These are phyloP conservation scores for Magnusiomyces suaveolens DNA, from an alignment of 1,139 yeast species.

Conservation along the genomic window DNA sequence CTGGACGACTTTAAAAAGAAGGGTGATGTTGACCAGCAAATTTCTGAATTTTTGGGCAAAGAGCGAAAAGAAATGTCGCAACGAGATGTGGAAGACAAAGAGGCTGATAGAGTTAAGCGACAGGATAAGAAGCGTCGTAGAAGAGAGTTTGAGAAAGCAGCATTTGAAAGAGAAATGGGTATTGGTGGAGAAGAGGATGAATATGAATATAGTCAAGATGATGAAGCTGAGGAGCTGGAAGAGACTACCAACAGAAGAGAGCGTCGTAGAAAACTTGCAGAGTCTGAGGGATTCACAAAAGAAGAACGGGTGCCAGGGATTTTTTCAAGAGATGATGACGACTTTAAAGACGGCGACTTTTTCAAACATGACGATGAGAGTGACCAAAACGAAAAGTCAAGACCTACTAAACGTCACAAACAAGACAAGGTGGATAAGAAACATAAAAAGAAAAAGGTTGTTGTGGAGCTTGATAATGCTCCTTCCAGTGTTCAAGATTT, in stretches of 20 bases:
- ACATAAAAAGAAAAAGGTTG: slow-evolving; percentile 30
- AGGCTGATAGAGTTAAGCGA: slow-evolving; percentile 68
- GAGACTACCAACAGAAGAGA: slow-evolving; percentile 5
- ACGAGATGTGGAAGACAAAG: slow-evolving; percentile 72
- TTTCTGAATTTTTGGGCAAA: slow-evolving; percentile 51
- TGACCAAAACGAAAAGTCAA: no score
- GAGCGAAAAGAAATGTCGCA: slow-evolving; percentile 61
- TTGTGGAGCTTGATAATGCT: slow-evolving; percentile 62
- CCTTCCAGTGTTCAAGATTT: slow-evolving; percentile 89
- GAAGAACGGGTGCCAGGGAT: slow-evolving; percentile 4
- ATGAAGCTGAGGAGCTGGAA: slow-evolving; percentile 17
- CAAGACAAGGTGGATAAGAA: no score
- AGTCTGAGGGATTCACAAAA: not conserved
- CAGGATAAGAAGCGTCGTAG: slow-evolving; percentile 85
- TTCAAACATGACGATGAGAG: slow-evolving; percentile 37
- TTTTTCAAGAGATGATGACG: slow-evolving; percentile 13
- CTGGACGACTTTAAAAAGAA: slow-evolving; percentile 74
- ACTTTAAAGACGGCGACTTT: slow-evolving; percentile 16
- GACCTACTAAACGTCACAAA: slow-evolving; percentile 35
- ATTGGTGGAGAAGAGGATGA: slow-evolving; percentile 39
- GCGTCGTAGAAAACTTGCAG: slow-evolving; percentile 9
- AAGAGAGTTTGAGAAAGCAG: slow-evolving; percentile 60
- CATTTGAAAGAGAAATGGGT: slow-evolving; percentile 36
- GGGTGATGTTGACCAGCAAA: slow-evolving; percentile 68
- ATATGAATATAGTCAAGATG: slow-evolving; percentile 33